Evolutionary conservation across 495 filamentous ascomycete genomes (phyloP), one percentile per base, ranked within the genome.

Genomic region (Penicillium crystallinum): DNA sequence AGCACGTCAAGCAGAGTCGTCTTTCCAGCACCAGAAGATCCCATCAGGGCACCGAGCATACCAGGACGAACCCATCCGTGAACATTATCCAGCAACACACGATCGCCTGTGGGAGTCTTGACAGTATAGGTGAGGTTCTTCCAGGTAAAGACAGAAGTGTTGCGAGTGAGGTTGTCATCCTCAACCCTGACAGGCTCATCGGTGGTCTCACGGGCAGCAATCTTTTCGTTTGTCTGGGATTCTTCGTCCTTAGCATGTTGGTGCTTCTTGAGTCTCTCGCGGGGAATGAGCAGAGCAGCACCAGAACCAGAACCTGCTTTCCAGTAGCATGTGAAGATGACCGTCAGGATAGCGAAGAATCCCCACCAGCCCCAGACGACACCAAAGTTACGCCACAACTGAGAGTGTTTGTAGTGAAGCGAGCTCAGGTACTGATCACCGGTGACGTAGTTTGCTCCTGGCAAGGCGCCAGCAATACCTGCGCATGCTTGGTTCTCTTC

Each of bases 31-130:
- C 82, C 82, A 11, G 80, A 83, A 17, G 77, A 76, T n/a, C 81
- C 82, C 75, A 91, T 88, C 5, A 90, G 69, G 1, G 88, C 88
- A 9, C 84, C 81, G 58, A 91, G 73, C 61, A 82, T 77, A 40
- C 91, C 91, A 15, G 91, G 91, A 65, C 93, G 93, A 43, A 96
- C 89, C 86, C 87, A 96, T 30, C 91, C 91, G 55, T 90, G 83
- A 3, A 95, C 85, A 53, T 93, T 76, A 54, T 96, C 83, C 25
- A 96, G 73, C 4, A 91, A 70, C 11, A 69, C 57, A 29, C 68
- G 65, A 46, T 62, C 78, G 15, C 62, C 74, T 30, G 62, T 65
- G 53, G 53, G 75, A 0, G 69, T 69, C 21, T 71, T 69, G 30
- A 80, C 74, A 1, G 69, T 74, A 52, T 87, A 87, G 3, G 66